Evolutionary conservation across 768 basidiomycete species (phyloP), one percentile per base, ranked within the genome.

Genomic region (Boletus reticulatus): DNA sequence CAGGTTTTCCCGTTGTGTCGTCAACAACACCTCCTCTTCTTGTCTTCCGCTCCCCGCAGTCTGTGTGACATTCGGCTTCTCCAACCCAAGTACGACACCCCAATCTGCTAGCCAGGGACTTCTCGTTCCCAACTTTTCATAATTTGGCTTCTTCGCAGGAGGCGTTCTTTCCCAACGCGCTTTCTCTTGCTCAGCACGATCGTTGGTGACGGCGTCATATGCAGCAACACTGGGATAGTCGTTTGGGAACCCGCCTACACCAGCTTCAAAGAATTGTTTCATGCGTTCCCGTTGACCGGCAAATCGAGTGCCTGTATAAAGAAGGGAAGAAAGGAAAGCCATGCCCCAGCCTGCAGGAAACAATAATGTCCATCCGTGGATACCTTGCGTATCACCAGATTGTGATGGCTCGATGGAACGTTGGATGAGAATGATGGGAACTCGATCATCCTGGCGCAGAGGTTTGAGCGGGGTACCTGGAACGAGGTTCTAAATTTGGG

Each of bases 271-370:
- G 38, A 83, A 77, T 62, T 96, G 93, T 6, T 85, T 86, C 61
- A 81, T 80, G 34, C 88, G 83, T 66, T 98, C 93, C 29, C 87
- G 83, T 64, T 94, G 88, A 3, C 95, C 96, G 6, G 81, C 90
- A 17, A 96, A 80, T 8, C 93, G 87, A 2, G 90, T 91, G 20
- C 89, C 88, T 0, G 94, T 94, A 69, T 84, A 85, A 4, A 80
- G 79, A 48, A 99, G 80, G 4, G 94, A 95, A 39, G 79, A 79
- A 58, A 91, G 84, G 73, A 98, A 93, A 1, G 94, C 79, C 87
- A 94, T 96, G 0, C 83, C 81, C 94, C 94, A 98, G 13, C 92
- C 94, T 2, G 84, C 77, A 4, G 96, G 96, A 32, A 96, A 69
- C 44, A 97, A 76, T 10, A 99, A 74, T 9, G 87, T 93, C 88